Conservation (phyloP, 768 basidiomycete genomes). For the Lentinula guzmanii region DNA sequence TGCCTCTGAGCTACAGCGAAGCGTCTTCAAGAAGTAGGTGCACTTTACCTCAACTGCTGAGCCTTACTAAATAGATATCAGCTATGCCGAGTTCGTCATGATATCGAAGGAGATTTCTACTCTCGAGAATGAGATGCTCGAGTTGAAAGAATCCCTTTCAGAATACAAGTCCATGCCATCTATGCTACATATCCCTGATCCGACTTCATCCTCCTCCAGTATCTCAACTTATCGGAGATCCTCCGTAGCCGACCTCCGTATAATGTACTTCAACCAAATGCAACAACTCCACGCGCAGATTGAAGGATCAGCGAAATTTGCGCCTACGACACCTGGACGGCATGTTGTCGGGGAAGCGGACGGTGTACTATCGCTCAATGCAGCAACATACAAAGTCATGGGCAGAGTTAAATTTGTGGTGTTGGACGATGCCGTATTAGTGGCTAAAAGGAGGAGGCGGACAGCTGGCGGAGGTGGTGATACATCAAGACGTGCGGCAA, state of each 20-base stretch:
- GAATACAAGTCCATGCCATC: slow-evolving; percentile 98
- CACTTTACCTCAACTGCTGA: neutral
- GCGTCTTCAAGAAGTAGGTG: slow-evolving; percentile 87
- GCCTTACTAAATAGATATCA: slow-evolving; percentile 23
- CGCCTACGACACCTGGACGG: slow-evolving; percentile 84
- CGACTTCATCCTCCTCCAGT: slow-evolving; percentile 49
- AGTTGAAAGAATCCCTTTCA: slow-evolving; percentile 87
- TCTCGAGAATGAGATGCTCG: slow-evolving; percentile 96
- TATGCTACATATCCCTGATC: slow-evolving; percentile 83
- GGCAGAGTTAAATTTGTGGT: slow-evolving; percentile 86
- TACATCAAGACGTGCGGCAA: slow-evolving; percentile 29
- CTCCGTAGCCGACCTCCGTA: slow-evolving; percentile 91
- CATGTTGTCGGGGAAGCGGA: slow-evolving; percentile 88
- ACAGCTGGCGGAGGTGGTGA: slow-evolving; percentile 41
- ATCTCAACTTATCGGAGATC: slow-evolving; percentile 60
- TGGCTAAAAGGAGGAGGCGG: slow-evolving; percentile 71
- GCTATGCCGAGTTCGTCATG: slow-evolving; percentile 94
- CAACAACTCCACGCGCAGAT: slow-evolving; percentile 84
- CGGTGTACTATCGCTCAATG: slow-evolving; percentile 76
- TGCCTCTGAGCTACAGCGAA: slow-evolving; percentile 76
- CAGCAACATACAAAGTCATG: slow-evolving; percentile 92
- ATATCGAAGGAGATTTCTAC: slow-evolving; percentile 97
- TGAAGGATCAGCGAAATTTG: slow-evolving; percentile 93
- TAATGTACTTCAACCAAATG: slow-evolving; percentile 93
- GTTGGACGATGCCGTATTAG: slow-evolving; percentile 85